Base-by-base conservation (phyloP, 75 land plant genomes). In the Pinus tabuliformis region DNA sequence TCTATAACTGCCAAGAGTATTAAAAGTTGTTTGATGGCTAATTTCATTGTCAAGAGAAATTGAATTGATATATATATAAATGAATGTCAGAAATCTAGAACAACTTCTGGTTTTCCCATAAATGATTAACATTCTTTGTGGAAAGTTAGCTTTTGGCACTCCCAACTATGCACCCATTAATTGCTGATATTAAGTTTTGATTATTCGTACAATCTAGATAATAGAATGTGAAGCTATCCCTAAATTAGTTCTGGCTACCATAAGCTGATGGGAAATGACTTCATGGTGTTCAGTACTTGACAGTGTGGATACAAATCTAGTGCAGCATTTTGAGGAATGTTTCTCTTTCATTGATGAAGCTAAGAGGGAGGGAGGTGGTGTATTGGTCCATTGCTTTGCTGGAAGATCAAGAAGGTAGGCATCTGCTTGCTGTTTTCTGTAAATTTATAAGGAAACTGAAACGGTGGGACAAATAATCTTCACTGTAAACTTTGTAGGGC, bases 281-380 rank as follows among this genome's bases (percentile, higher is more conserved):
- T 54, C 80, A 57, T 58, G 28, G 30, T 20, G 17, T 26, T 75
- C 74, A 92, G 95, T 90, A 0, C 70, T 71, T 65, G 95, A 92
- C 81, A 82, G 75, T 12, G 80, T 64, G 68, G 85, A 86, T 24
- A 75, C 77, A 72, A 79, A 88, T 45, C 30, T 91, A 62, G 77
- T 57, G 13, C 60, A 79, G 68, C 72, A 91, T 75, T 91, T 91
- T 80, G 88, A 87, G 49, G 92, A 83, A 58, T 91, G 94, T 71
- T 89, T 91, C 58, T 49, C 73, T n/a, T 91, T 91, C 81, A 91
- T 91, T 76, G 89, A 89, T 77, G 92, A 87, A 80, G 92, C 92
- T 15, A 85, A 72, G 73, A 56, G 56, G 14, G 33, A 59, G 13
- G 94, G 88, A 62, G 84, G 89, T 71, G 81, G 83, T 62, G 94